phyloP scores from a whole-genome alignment of 1,284 basidiomycete genomes.

The Mycosarcoma maydis region DNA sequence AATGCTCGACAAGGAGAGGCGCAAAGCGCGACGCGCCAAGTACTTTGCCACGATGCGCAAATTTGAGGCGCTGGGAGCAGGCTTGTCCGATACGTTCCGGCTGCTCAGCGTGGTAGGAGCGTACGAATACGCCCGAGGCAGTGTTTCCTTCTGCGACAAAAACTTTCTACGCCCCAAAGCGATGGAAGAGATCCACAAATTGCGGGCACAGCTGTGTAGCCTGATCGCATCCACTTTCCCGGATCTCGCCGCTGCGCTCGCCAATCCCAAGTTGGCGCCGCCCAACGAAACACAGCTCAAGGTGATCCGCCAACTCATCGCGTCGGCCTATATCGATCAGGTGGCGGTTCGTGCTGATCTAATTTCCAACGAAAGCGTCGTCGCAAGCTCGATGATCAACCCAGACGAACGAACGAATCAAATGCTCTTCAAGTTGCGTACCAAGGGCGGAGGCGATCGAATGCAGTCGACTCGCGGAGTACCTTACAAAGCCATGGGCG shows the following conservation, averaged over 20 bases:
- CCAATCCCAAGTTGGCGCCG: conserved; percentile 49
- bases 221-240: conserved; percentile 48
- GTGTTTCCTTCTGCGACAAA: conserved; percentile 79
- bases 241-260: conserved; percentile 16
- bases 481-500: conserved; percentile 83
- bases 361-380: conserved; percentile 67
- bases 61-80: conserved; percentile 82
- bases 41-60: conserved; percentile 70
- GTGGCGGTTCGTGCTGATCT: conserved; percentile 91
- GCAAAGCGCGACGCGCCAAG: conserved; percentile 76
- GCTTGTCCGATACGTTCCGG: conserved; percentile 88
- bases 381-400: conserved; percentile 17
- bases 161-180: conserved; percentile 95
- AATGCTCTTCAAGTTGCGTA: conserved; percentile 34
- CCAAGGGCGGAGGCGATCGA: conserved; percentile 72
- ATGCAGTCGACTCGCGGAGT: conserved; percentile 81
- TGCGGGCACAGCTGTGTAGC: conserved; percentile 78
- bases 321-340: conserved; percentile 93
- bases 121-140: conserved; percentile 88
- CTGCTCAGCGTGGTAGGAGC: conserved; percentile 91
- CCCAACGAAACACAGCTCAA: conserved; percentile 75
- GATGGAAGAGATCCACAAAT: conserved; percentile 98
- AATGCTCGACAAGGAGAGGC: conserved; percentile 73
- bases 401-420: conserved; percentile 27
- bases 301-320: conserved; percentile 85